phyloP scores from a whole-genome alignment of 1,139 yeast genomes.

The Yarrowia galli region DNA sequence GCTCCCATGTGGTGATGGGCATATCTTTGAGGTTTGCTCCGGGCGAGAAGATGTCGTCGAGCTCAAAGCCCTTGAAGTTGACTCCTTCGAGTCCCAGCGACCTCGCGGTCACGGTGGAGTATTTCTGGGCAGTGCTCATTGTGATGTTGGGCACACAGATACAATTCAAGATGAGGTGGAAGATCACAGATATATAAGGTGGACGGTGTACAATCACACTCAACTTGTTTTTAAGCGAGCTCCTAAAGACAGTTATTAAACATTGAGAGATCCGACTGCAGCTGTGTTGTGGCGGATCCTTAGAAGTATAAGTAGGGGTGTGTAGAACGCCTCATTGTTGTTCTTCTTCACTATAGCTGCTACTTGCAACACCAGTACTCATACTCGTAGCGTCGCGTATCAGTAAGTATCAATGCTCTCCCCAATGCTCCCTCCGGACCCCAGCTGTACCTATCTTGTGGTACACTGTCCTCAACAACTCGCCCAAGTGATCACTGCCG shows the following conservation, averaged over 20 bases:
- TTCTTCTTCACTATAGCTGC: too few species aligned
- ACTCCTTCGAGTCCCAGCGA: constrained; percentile 45
- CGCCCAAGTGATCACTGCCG: too few species aligned
- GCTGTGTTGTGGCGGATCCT: background rate
- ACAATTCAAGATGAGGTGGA: too few species aligned
- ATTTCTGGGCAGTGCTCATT: constrained; percentile 12
- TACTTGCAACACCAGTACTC: too few species aligned
- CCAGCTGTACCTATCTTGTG: too few species aligned
- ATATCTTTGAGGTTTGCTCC: constrained; percentile 45
- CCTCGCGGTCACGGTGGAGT: constrained; percentile 42
- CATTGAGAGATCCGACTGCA: constrained; percentile 1
- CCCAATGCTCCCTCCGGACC: too few species aligned
- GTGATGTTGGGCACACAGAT: background rate
- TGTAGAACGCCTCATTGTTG: too few species aligned
- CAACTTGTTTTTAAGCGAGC: background rate
- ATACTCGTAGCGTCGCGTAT: too few species aligned
- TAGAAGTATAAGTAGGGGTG: background rate
- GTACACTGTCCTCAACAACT: too few species aligned
- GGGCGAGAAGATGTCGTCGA: constrained; percentile 45
- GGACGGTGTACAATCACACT: background rate
- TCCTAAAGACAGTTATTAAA: background rate
- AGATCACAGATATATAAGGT: background rate
- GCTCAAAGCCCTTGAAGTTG: constrained; percentile 44
- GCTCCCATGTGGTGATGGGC: constrained; percentile 43
- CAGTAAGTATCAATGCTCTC: too few species aligned